Percentiles rank a stretch among this genome's conserved stretches.
These are phyloP conservation scores for Alternaria metachromatica DNA, from an alignment of 2,329 filamentous ascomycete genomes.

Conservation along the genomic window DNA sequence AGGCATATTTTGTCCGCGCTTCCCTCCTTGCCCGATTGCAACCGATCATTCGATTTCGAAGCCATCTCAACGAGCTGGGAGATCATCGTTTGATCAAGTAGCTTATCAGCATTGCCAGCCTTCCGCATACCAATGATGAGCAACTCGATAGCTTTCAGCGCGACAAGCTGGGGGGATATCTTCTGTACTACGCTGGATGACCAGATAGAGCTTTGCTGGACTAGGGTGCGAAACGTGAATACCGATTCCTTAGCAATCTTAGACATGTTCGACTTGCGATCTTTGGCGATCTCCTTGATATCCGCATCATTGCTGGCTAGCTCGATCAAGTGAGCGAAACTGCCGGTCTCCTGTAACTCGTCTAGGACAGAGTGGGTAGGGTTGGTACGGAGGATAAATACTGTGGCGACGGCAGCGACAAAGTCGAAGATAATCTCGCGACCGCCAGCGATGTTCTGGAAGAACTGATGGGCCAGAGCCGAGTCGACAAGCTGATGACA, in stretches of 20 bases:
- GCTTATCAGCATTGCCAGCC: conserved; percentile 55
- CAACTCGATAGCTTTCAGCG: conserved; percentile 68
- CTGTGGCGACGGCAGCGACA: conserved; percentile 67
- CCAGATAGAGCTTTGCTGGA: conserved; percentile 68
- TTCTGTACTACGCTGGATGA: conserved; percentile 56
- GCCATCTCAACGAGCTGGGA: conserved; percentile 55
- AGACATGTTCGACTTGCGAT: conserved; percentile 73
- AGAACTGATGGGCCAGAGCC: conserved; percentile 71
- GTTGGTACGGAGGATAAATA: conserved; percentile 67
- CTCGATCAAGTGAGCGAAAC: conserved; percentile 62
- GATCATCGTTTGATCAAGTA: conserved; percentile 51
- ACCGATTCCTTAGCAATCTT: conserved; percentile 67
- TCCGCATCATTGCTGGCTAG: conserved; percentile 62
- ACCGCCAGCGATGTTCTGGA: conserved; percentile 62
- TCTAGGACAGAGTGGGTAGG: conserved; percentile 65
- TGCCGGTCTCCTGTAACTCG: conserved; percentile 62
- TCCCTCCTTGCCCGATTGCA: conserved; percentile 18
- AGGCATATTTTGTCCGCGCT: conserved; percentile 39
- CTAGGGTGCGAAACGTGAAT: conserved; percentile 58
- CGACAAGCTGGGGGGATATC: conserved; percentile 68
- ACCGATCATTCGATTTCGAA: conserved; percentile 19
- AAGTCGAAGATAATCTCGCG: conserved; percentile 62
- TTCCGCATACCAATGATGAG: conserved; percentile 61
- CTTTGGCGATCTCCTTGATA: conserved; percentile 66
- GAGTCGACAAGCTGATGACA: conserved; percentile 75